These are phyloP conservation scores for Cyclostephanos tholiformis DNA, from an alignment of 108 stramenopile genomes.

Conservation along the genomic window DNA sequence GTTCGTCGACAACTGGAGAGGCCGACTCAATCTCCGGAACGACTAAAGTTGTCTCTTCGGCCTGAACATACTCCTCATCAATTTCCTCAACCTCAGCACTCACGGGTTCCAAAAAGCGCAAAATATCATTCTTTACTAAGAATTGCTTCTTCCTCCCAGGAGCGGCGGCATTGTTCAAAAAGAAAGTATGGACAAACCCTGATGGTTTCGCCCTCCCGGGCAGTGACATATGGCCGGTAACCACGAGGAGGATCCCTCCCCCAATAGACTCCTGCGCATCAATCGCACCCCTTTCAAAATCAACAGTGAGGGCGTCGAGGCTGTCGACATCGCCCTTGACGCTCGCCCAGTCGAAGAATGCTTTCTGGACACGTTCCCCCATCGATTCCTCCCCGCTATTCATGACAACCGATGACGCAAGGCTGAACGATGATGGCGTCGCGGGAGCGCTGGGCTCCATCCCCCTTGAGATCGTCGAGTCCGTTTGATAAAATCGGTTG, in stretches of 20 bases:
- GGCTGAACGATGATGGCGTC: slow-evolving; percentile 35
- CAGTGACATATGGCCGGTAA: slow-evolving; percentile 66
- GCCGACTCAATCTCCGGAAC: slow-evolving; percentile 8
- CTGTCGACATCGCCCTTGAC: slow-evolving; percentile 3
- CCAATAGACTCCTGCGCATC: slow-evolving; percentile 80
- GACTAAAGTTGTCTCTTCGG: slow-evolving; percentile 9
- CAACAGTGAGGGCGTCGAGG: slow-evolving; percentile 38
- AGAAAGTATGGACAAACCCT: slow-evolving; percentile 82
- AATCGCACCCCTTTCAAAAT: slow-evolving; percentile 76
- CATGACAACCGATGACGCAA: background rate
- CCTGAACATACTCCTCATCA: slow-evolving; percentile 8
- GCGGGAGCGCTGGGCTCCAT: slow-evolving; percentile 51
- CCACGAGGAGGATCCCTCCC: slow-evolving; percentile 76
- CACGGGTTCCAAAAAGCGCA: slow-evolving; percentile 63
- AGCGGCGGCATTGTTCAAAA: slow-evolving; percentile 50
- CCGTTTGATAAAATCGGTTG: slow-evolving; percentile 65
- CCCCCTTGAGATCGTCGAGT: slow-evolving; percentile 56
- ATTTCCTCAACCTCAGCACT: slow-evolving; percentile 19
- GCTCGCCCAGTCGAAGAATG: slow-evolving; percentile 40
- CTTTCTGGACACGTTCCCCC: slow-evolving; percentile 30
- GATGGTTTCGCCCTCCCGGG: slow-evolving; percentile 30
- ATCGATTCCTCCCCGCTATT: slow-evolving; percentile 8
- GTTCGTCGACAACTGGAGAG: slow-evolving; percentile 12
- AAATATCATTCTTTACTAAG: slow-evolving; percentile 80
- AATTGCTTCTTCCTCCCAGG: slow-evolving; percentile 62